Percentiles rank a stretch among this genome's conserved stretches.
Conservation (phyloP, 2,329 filamentous ascomycete genomes). For the Penicillium sclerotiorum region DNA sequence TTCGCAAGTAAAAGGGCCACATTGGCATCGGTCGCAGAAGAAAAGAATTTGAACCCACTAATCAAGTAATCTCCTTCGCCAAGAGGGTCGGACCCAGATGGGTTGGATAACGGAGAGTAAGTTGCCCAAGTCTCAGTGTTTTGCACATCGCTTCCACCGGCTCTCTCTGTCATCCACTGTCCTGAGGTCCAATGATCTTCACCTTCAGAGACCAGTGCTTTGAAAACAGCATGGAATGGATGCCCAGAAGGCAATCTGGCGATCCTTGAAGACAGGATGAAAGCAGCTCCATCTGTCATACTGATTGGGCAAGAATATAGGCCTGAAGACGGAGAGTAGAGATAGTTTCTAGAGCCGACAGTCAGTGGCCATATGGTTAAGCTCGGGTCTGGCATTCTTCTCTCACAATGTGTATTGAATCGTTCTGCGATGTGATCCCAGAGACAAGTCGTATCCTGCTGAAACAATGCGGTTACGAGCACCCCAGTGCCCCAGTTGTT, state of each 20-base stretch:
- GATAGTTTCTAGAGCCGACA: constrained; percentile 44
- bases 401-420: constrained; percentile 34
- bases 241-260: constrained; percentile 11
- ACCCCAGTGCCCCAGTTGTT: constrained; percentile 38
- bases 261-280: constrained; percentile 31
- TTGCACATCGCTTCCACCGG: constrained; percentile 39
- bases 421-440: constrained; percentile 24
- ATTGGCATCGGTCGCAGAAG: constrained; percentile 65
- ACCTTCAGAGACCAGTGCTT: constrained; percentile 30
- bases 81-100: constrained; percentile 7
- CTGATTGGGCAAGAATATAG: constrained; percentile 67
- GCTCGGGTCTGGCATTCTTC: not conserved
- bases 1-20: constrained; percentile 67
- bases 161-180: constrained; percentile 45
- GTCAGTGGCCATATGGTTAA: not conserved
- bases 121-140: constrained; percentile 39
- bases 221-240: constrained; percentile 30
- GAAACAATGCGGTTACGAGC: constrained; percentile 32
- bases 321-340: constrained; percentile 63
- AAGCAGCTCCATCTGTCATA: constrained; percentile 55
- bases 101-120: constrained; percentile 23
- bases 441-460: constrained; percentile 25
- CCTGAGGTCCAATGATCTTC: constrained; percentile 38
- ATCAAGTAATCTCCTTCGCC: constrained; percentile 47
- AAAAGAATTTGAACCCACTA: constrained; percentile 73